These are phyloP conservation scores for Solanum chaucha DNA, from an alignment of 257 asterid genomes.

Conservation along the genomic window DNA sequence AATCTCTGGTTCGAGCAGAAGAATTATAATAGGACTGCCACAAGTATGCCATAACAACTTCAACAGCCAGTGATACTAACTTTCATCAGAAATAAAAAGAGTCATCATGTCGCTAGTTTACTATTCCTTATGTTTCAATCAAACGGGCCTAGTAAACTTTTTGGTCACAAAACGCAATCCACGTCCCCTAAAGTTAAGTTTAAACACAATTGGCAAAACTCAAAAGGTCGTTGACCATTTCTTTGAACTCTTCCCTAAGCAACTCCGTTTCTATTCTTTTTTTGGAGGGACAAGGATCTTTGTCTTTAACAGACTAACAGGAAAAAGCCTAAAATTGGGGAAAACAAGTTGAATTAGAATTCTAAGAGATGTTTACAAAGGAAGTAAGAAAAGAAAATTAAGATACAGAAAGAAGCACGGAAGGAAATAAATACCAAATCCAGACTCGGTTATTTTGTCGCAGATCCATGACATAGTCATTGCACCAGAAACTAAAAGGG, in stretches of 20 bases:
- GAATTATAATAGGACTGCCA: background rate
- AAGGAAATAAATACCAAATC: slow-evolving; percentile 54
- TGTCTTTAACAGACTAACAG: background rate
- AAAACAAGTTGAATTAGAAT: background rate
- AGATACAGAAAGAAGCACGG: background rate
- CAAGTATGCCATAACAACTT: background rate
- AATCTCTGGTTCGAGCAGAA: background rate
- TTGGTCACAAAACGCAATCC: background rate
- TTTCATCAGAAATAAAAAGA: background rate
- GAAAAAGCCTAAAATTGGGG: background rate
- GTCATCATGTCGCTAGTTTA: background rate
- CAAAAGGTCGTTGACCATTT: background rate
- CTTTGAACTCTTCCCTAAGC: background rate
- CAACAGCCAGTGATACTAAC: background rate
- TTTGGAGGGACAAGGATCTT: background rate
- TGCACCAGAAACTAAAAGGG: slow-evolving; percentile 82
- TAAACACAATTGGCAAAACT: background rate
- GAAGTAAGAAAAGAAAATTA: background rate
- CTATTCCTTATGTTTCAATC: background rate
- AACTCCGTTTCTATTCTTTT: background rate
- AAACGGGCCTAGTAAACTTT: background rate
- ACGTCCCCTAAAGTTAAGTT: background rate
- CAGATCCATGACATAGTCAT: slow-evolving; percentile 94
- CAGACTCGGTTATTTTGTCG: slow-evolving; percentile 86
- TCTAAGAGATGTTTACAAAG: background rate